Conservation (phyloP, 129 eudicot species). For the Oenanthe sinensis region DNA sequence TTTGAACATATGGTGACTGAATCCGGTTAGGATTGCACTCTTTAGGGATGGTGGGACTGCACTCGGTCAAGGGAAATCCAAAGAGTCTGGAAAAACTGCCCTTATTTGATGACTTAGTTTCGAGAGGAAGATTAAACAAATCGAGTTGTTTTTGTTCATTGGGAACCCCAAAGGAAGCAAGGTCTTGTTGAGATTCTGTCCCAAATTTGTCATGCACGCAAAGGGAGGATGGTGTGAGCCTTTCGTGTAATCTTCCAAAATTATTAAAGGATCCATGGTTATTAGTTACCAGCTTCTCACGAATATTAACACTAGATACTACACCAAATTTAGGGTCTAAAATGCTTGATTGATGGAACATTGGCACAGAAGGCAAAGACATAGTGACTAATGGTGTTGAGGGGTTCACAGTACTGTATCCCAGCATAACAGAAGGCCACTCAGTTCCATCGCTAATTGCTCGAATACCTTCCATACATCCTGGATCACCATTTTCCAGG, state of each 20-base stretch:
- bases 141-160: conserved; percentile 15
- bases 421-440: conserved; percentile 29
- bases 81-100: conserved; percentile 51
- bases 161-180: background rate
- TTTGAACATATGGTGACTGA: conserved; percentile 10
- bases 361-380: conserved; percentile 41
- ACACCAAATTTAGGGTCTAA: conserved; percentile 23
- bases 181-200: conserved; percentile 12
- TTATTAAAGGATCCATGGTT: conserved; percentile 12
- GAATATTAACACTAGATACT: conserved; percentile 13
- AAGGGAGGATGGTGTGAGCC: conserved; percentile 9
- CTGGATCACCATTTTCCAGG: conserved; percentile 4
- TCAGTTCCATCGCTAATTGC: conserved; percentile 29
- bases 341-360: conserved; percentile 36
- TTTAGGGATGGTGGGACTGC: conserved; percentile 15
- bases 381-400: conserved; percentile 22
- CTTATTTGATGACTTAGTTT: conserved; percentile 13
- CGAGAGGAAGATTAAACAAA: conserved; percentile 3
- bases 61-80: conserved; percentile 68
- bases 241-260: conserved; percentile 5
- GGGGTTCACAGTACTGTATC: conserved; percentile 10
- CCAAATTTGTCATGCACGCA: conserved; percentile 1
- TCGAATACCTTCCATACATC: conserved; percentile 20
- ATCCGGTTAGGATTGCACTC: conserved; percentile 8
- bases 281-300: conserved; percentile 14